Conservation (phyloP, 495 filamentous ascomycete species). For the Penicillium lividum region DNA sequence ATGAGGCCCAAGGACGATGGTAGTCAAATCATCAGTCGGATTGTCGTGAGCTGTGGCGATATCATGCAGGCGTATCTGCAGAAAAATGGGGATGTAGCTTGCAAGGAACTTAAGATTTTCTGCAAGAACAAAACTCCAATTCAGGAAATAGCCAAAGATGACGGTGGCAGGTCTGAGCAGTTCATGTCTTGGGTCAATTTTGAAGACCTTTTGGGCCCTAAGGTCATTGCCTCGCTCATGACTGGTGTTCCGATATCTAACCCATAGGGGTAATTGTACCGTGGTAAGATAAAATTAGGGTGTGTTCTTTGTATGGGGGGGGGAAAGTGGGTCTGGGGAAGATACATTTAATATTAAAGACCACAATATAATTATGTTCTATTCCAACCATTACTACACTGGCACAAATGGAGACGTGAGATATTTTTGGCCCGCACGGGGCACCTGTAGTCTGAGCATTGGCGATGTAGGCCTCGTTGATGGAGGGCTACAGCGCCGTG, state of each 20-base stretch:
- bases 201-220: constrained; percentile 27
- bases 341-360: too few species aligned
- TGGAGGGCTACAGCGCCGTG: too few species aligned
- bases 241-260: constrained; percentile 27
- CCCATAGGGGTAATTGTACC: too few species aligned
- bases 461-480: too few species aligned
- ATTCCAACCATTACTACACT: too few species aligned
- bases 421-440: too few species aligned
- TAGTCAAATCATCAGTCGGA: constrained; percentile 19
- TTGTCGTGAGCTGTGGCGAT: constrained; percentile 30
- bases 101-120: constrained; percentile 34
- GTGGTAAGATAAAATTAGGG: too few species aligned
- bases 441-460: too few species aligned
- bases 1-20: constrained; percentile 8
- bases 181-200: constrained; percentile 16
- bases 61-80: constrained; percentile 30
- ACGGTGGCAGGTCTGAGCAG: background rate
- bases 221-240: constrained; percentile 28
- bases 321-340: too few species aligned
- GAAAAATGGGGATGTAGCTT: constrained; percentile 35
- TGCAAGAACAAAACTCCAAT: constrained; percentile 36
- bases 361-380: too few species aligned
- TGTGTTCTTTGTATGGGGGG: too few species aligned
- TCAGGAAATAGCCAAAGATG: constrained; percentile 11
- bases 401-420: too few species aligned